Evolutionary conservation across 805 yeast species (phyloP).

Genomic region (Saturnispora bothae): DNA sequence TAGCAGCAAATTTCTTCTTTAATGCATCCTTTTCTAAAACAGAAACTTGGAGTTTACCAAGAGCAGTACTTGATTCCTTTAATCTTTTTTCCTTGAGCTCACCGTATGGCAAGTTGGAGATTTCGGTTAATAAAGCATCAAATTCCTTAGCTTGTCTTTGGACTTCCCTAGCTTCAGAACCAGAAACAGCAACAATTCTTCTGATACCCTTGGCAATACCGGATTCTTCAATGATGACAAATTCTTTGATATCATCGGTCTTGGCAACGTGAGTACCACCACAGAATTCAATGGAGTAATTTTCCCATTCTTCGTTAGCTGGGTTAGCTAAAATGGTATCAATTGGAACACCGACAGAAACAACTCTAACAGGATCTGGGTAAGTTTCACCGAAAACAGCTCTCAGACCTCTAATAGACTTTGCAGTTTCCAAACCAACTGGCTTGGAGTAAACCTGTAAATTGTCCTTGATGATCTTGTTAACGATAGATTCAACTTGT

Average conservation of each 20-base stretch:
- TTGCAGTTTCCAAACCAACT: slow-evolving; percentile 65
- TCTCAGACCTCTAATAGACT: slow-evolving; percentile 72
- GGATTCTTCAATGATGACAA: slow-evolving; percentile 84
- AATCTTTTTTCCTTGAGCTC: slow-evolving; percentile 69
- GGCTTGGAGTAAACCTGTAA: slow-evolving; percentile 72
- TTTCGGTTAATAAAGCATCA: slow-evolving; percentile 45
- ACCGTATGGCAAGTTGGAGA: slow-evolving; percentile 59
- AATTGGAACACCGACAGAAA: slow-evolving; percentile 86
- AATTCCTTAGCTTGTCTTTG: slow-evolving; percentile 76
- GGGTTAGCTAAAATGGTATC: slow-evolving; percentile 71
- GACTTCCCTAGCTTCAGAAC: slow-evolving; percentile 80
- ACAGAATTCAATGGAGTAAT: slow-evolving; percentile 86
- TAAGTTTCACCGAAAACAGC: slow-evolving; percentile 99
- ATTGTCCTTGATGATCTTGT: slow-evolving; percentile 61
- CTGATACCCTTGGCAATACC: slow-evolving; percentile 99
- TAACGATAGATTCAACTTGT: slow-evolving; percentile 65
- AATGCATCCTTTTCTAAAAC: slow-evolving; percentile 70
- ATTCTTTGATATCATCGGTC: slow-evolving; percentile 87
- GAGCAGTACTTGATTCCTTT: slow-evolving; percentile 73
- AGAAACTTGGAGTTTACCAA: slow-evolving; percentile 75
- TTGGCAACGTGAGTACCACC: slow-evolving; percentile 97
- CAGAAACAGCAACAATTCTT: slow-evolving; percentile 96
- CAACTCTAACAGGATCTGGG: slow-evolving; percentile 98
- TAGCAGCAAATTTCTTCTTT: slow-evolving; percentile 59
- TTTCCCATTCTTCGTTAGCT: slow-evolving; percentile 60